Evolutionary conservation across 2,329 filamentous ascomycete species (phyloP).

Genomic region (Gaeumannomyces sp.): DNA sequence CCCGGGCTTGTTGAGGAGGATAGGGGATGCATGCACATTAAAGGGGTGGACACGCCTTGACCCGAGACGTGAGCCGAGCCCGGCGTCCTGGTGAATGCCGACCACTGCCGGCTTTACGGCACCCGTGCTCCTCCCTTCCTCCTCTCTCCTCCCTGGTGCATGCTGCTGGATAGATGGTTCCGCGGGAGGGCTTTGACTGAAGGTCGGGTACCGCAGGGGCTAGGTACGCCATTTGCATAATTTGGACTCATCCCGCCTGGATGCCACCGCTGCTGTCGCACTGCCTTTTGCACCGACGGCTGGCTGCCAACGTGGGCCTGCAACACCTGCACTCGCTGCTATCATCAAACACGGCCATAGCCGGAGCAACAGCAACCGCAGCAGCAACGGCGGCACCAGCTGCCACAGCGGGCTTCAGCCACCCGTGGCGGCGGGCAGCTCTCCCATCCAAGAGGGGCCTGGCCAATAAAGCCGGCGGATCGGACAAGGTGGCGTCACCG

Average conservation of each 20-base stretch:
- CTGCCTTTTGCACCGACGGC: neutral
- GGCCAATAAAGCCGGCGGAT: constrained; percentile 6
- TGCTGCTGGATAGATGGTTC: no score
- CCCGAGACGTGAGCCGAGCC: neutral
- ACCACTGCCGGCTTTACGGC: neutral
- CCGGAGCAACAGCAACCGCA: neutral
- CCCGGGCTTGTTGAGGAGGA: neutral
- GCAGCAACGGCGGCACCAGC: neutral
- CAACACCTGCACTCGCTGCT: no score
- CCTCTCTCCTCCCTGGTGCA: neutral
- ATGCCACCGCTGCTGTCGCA: neutral
- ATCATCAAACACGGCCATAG: neutral
- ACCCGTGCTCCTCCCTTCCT: no score
- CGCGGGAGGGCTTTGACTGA: neutral
- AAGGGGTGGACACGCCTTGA: neutral
- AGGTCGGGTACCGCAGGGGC: no score
- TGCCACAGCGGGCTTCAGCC: neutral
- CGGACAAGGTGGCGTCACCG: constrained; percentile 5
- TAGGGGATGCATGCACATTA: neutral
- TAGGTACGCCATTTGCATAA: neutral
- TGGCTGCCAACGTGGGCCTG: neutral
- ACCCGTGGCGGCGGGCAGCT: neutral
- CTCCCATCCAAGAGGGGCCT: neutral
- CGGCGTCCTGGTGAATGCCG: neutral
- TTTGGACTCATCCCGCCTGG: neutral